Evolutionary conservation across 2,329 filamentous ascomycete species (phyloP).

Genomic region (Cladophialophora carrionii): DNA sequence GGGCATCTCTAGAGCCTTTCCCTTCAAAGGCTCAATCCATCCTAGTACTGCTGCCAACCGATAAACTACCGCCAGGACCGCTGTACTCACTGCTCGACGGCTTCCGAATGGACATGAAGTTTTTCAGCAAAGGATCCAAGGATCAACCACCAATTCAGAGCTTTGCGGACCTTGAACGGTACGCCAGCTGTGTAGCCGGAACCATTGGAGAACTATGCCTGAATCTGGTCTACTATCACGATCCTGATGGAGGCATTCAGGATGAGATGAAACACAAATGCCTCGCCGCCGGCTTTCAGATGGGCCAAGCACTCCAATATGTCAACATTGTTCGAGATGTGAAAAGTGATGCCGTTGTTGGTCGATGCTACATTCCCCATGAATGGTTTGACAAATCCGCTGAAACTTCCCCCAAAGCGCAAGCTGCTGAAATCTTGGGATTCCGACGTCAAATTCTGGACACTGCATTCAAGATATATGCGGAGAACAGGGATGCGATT

Average conservation of each 20-base stretch:
- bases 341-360: slow-evolving; percentile 65
- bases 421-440: slow-evolving; percentile 34
- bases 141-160: slow-evolving; percentile 60
- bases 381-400: slow-evolving; percentile 65
- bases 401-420: slow-evolving; percentile 41
- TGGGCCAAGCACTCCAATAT: slow-evolving; percentile 76
- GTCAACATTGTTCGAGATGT: slow-evolving; percentile 78
- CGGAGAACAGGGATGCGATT: slow-evolving; percentile 59
- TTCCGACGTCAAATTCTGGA: slow-evolving; percentile 61
- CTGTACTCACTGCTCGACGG: slow-evolving; percentile 68
- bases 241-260: slow-evolving; percentile 37
- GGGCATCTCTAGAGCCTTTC: slow-evolving; percentile 50
- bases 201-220: slow-evolving; percentile 72
- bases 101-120: slow-evolving; percentile 69
- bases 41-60: slow-evolving; percentile 62
- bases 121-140: slow-evolving; percentile 44
- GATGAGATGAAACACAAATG: slow-evolving; percentile 47
- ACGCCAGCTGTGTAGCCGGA: slow-evolving; percentile 70
- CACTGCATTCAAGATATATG: slow-evolving; percentile 65
- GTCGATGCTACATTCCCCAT: slow-evolving; percentile 69
- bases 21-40: slow-evolving; percentile 58
- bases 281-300: slow-evolving; percentile 61
- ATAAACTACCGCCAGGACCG: slow-evolving; percentile 61
- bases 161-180: slow-evolving; percentile 63
- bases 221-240: slow-evolving; percentile 66